These are phyloP conservation scores for Populus hybrid DNA, from an alignment of 441 rosid genomes.

Conservation along the genomic window DNA sequence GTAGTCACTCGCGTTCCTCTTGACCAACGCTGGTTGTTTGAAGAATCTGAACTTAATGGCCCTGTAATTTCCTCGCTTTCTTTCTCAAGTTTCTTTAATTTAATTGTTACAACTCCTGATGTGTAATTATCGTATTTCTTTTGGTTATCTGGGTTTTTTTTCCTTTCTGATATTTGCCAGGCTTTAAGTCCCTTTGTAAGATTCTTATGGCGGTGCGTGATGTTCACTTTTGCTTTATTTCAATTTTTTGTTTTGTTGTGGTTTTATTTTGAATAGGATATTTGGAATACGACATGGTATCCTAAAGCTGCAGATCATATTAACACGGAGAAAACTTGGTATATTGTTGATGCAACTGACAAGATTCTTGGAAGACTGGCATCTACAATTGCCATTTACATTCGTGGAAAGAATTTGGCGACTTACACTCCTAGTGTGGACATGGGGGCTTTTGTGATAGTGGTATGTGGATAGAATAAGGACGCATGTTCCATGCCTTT, in stretches of 20 bases:
- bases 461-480: constrained; percentile 50
- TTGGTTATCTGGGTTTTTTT: background rate
- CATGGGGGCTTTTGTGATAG: constrained; percentile 95
- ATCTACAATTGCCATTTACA: constrained; percentile 77
- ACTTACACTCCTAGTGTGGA: constrained; percentile 92
- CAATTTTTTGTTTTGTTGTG: constrained; percentile 14
- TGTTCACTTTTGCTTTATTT: background rate
- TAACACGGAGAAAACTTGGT: constrained; percentile 82
- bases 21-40: constrained; percentile 90
- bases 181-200: background rate
- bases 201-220: background rate
- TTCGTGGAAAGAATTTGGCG: constrained; percentile 88
- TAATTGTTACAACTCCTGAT: background rate
- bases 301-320: constrained; percentile 88
- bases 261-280: constrained; percentile 44
- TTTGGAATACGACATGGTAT: constrained; percentile 93
- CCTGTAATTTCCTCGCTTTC: constrained; percentile 47
- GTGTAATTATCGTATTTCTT: background rate
- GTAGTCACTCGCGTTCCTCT: constrained; percentile 50
- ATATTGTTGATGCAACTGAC: constrained; percentile 83
- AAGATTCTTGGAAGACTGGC: constrained; percentile 86
- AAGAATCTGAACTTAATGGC: constrained; percentile 70
- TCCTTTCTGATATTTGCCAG: background rate
- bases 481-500: background rate
- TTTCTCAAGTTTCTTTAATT: background rate